Evolutionary conservation across 768 basidiomycete genomes (phyloP), one percentile per base, ranked within the genome.

Genomic region (Clitopilus passeckerianus): DNA sequence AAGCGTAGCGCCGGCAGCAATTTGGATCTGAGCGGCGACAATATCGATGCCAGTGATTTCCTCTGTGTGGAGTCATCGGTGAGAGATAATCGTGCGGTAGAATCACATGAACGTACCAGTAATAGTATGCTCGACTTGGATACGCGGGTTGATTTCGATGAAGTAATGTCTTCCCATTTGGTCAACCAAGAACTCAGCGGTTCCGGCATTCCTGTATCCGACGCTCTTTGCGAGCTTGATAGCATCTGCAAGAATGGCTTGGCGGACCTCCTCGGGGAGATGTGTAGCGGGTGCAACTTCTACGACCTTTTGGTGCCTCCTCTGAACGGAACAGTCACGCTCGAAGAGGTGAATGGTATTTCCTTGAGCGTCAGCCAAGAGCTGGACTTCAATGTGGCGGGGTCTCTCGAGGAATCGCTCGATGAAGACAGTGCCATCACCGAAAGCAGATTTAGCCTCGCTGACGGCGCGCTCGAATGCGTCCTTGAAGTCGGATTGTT

Each of bases 1-100:
- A 46, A 98, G 86, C 50, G 95, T 91, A 6, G 95, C 97, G 57
- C 97, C 97, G 55, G 95, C 97, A n/a, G 96, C 96, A 67, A 99
- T 98, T 77, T 98, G 97, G 65, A 99, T 98, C 74, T 98, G 97
- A 18, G 97, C 97, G 57, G 97, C 97, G 41, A 98, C 95, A 63
- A 99, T 96, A 70, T 99, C 97, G 72, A 98, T 95, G 55, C 97
- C 97, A 61, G 97, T 98, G 68, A 99, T 99, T 71, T 98, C 95
- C 90, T 98, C 97, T 95, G 71, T 59, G 53, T 41, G 22, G 27
- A 18, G 57, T 43, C 56, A 50, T 64, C 37, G 37, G 10, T 15
- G 37, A 14, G 3, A 41, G 66, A 57, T 54, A 57, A 43, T 57
- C 30, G 34, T 22, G 53, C 30, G 37, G 44, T 41, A n/a, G 18